Percentiles rank a stretch among this genome's conserved stretches.
phyloP scores from a whole-genome alignment of 2,329 filamentous ascomycete genomes.

The Penicillium sp. region DNA sequence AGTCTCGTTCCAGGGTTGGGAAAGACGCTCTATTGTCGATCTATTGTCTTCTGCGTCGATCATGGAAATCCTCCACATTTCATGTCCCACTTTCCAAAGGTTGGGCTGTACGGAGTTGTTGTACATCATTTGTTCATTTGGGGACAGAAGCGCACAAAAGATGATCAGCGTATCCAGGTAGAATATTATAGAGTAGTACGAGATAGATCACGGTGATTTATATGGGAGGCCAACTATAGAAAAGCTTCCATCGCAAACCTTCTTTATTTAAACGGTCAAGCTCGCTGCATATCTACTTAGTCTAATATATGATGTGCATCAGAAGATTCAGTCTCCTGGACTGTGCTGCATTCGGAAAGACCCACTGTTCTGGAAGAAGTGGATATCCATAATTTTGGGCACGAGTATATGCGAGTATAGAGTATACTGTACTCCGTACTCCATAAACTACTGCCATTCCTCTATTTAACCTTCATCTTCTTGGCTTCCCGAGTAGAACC shows the following conservation, averaged over 20 bases:
- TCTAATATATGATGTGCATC: neutral
- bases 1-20: constrained; percentile 11
- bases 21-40: constrained; percentile 2
- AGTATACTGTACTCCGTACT: neutral
- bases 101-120: neutral
- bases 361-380: neutral
- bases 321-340: neutral
- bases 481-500: neutral
- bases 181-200: neutral
- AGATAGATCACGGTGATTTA: neutral
- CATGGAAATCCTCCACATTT: constrained; percentile 1
- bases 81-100: neutral
- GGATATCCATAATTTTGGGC: neutral
- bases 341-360: neutral
- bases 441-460: neutral
- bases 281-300: neutral
- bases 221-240: neutral
- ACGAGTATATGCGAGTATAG: neutral
- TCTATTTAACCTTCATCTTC: neutral
- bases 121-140: neutral
- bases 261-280: neutral
- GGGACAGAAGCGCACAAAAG: neutral
- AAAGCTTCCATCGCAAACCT: neutral
- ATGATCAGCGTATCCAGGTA: neutral
- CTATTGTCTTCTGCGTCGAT: constrained; percentile 3